Conservation (phyloP, 108 stramenopile genomes). For the Cyclotella baltica region DNA sequence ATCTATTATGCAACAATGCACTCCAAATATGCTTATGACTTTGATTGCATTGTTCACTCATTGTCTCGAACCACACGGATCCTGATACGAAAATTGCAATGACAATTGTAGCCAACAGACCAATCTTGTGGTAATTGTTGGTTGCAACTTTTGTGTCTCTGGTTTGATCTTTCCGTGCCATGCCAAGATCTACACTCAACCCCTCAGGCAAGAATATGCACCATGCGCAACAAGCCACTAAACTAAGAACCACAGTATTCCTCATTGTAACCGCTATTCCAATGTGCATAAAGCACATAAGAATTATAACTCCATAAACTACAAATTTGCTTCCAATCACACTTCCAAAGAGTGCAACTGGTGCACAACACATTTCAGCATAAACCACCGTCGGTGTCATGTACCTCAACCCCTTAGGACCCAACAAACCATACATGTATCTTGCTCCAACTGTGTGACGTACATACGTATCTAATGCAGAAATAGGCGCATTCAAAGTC, state of each 20-base stretch:
- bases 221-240: conserved; percentile 80
- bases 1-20: conserved; percentile 82
- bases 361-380: conserved; percentile 73
- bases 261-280: conserved; percentile 81
- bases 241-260: conserved; percentile 80
- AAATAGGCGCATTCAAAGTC: conserved; percentile 76
- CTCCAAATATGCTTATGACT: conserved; percentile 73
- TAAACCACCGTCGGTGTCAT: conserved; percentile 86
- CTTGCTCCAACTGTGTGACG: conserved; percentile 77
- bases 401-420: conserved; percentile 72
- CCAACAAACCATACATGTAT: conserved; percentile 79
- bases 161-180: not conserved
- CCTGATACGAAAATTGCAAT: conserved; percentile 62
- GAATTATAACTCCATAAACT: conserved; percentile 45
- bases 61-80: conserved; percentile 80
- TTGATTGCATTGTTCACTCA: conserved; percentile 71
- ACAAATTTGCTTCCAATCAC: conserved; percentile 54
- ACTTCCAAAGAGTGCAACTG: conserved; percentile 64
- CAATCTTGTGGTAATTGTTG: not conserved
- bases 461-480: conserved; percentile 87
- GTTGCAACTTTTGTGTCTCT: not conserved
- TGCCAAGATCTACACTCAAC: conserved; percentile 25
- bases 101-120: conserved; percentile 38
- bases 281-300: conserved; percentile 76
- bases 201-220: conserved; percentile 71